phyloP scores from a whole-genome alignment of 805 yeast genomes.

The Sugiyamaella mastotermitis region DNA sequence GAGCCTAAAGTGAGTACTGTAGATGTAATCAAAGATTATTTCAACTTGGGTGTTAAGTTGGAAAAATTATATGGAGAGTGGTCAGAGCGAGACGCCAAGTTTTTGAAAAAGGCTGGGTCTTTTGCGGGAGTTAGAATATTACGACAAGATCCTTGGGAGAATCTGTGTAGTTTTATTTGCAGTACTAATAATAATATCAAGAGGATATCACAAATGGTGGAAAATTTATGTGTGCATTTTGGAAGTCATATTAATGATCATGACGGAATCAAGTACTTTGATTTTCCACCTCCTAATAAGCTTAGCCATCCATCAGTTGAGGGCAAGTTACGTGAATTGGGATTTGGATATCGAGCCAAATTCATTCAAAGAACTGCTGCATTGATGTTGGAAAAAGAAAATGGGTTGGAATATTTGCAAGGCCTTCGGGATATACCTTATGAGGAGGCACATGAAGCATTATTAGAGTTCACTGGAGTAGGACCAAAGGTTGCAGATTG shows the following conservation, averaged over 20 bases:
- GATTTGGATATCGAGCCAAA: conserved; percentile 89
- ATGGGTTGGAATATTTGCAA: conserved; percentile 24
- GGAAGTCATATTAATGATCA: conserved; percentile 54
- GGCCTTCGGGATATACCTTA: conserved; percentile 42
- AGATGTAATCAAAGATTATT: conserved; percentile 55
- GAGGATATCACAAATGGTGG: conserved; percentile 89
- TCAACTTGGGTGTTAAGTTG: conserved; percentile 57
- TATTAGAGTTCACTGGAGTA: conserved; percentile 73
- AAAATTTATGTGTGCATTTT: conserved; percentile 60
- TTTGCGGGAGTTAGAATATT: conserved; percentile 76
- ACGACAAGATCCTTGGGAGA: conserved; percentile 97
- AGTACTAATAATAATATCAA: conserved; percentile 95
- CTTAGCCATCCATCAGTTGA: conserved; percentile 42
- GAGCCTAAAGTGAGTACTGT: conserved; percentile 26
- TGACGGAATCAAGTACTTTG: conserved; percentile 52
- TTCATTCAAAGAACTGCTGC: conserved; percentile 75
- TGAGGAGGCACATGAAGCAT: conserved; percentile 48
- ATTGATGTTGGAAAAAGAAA: conserved; percentile 36
- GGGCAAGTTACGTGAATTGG: conserved; percentile 36
- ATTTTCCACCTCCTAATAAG: conserved; percentile 66
- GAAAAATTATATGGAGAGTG: conserved; percentile 53
- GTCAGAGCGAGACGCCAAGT: conserved; percentile 49
- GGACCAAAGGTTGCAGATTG: conserved; percentile 99
- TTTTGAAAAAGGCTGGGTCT: conserved; percentile 30
- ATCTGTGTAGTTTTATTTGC: conserved; percentile 82